Conservation (phyloP, 2,329 filamentous ascomycete genomes). For the Phialemonium atrogriseum region DNA sequence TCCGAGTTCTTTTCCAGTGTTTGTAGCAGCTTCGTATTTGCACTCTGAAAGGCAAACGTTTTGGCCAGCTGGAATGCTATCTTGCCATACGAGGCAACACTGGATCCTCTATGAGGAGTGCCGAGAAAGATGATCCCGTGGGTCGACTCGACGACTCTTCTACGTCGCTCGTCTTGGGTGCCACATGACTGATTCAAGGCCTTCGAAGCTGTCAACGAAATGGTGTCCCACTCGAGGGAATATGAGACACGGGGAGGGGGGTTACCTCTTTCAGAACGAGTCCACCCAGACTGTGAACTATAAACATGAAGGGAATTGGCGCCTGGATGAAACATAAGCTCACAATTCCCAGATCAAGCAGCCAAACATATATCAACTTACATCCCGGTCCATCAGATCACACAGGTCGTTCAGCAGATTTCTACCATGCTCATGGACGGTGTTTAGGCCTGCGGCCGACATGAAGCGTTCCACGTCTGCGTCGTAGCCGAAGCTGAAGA, state of each 20-base stretch:
- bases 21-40: not conserved
- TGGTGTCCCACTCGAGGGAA: no score
- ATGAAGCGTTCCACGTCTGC: conserved; percentile 1
- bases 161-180: not conserved
- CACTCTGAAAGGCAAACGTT: not conserved
- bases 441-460: not conserved
- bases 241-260: not conserved
- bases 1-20: conserved; percentile 3
- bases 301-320: not conserved
- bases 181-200: not conserved
- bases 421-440: not conserved
- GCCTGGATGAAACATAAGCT: no score
- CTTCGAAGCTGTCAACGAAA: not conserved
- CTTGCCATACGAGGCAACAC: conserved; percentile 1
- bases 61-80: conserved; percentile 1
- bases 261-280: conserved; percentile 1
- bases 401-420: not conserved
- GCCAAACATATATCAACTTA: no score
- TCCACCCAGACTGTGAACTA: conserved; percentile 1
- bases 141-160: not conserved
- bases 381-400: not conserved
- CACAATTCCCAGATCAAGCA: no score
- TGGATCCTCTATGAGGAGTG: conserved; percentile 1
- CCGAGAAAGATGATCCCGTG: conserved; percentile 1
- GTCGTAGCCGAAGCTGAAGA: conserved; percentile 1